These are phyloP conservation scores for Mortierella sp. DNA, from an alignment of 371 early-diverging fungal species.

Conservation along the genomic window DNA sequence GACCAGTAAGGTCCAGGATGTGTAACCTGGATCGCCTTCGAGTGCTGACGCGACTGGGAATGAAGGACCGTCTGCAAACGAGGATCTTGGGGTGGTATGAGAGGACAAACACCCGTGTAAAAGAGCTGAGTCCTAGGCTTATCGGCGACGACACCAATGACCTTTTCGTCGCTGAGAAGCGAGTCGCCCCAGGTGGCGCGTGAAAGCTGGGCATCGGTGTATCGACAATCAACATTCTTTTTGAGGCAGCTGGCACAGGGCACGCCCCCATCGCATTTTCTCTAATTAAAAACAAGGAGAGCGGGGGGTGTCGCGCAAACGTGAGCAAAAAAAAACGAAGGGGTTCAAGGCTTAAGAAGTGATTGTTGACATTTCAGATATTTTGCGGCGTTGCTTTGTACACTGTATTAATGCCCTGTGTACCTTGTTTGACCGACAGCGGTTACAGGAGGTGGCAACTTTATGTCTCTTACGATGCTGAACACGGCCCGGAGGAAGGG, in stretches of 20 bases:
- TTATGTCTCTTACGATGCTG: conserved; percentile 47
- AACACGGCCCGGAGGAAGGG: not conserved
- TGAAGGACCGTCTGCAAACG: conserved; percentile 22
- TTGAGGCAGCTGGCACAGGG: conserved; percentile 50
- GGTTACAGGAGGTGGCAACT: conserved; percentile 52
- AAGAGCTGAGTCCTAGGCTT: conserved; percentile 18
- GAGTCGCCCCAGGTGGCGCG: conserved; percentile 48
- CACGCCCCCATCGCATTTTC: conserved; percentile 47
- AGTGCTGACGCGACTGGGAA: conserved; percentile 20
- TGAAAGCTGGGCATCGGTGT: conserved; percentile 52
- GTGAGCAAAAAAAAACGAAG: no score
- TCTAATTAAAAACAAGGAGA: conserved; percentile 10
- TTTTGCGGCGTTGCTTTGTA: no score
- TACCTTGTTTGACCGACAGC: conserved; percentile 54
- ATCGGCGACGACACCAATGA: conserved; percentile 36
- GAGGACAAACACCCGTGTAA: conserved; percentile 1
- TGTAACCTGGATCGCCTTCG: conserved; percentile 16
- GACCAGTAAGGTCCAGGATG: conserved; percentile 15
- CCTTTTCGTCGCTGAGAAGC: conserved; percentile 41
- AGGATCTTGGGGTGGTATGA: not conserved
- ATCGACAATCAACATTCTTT: conserved; percentile 43
- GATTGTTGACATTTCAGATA: no score
- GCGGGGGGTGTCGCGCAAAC: no score
- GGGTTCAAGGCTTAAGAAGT: no score
- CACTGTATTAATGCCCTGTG: not conserved